Evolutionary conservation across 176 grass and related monocot species (phyloP).

Genomic region (Triticum urartu): DNA sequence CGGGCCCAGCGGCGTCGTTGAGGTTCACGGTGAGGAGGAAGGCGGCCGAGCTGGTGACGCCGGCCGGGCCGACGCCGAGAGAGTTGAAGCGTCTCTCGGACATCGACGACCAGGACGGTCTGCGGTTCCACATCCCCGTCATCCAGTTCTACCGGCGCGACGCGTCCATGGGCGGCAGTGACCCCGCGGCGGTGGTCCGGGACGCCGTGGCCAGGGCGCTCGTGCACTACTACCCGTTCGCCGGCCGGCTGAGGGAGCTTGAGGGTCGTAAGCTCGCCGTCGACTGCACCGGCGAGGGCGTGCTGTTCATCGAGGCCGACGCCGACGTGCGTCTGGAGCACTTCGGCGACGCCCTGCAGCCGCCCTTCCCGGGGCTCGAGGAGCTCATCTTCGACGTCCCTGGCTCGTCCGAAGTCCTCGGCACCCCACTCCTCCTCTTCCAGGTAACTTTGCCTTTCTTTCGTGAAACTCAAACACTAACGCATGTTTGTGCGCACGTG

Average conservation of each 20-base stretch:
- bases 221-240: constrained; percentile 82
- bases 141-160: constrained; percentile 75
- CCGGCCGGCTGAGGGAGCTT: constrained; percentile 64
- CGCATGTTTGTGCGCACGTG: background rate
- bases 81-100: constrained; percentile 82
- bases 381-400: constrained; percentile 75
- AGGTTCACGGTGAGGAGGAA: constrained; percentile 52
- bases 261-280: constrained; percentile 66
- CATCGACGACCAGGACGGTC: constrained; percentile 87
- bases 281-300: constrained; percentile 82
- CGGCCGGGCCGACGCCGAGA: constrained; percentile 45
- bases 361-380: constrained; percentile 66
- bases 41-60: constrained; percentile 55
- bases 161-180: constrained; percentile 24
- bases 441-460: constrained; percentile 38
- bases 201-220: constrained; percentile 67
- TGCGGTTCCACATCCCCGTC: constrained; percentile 79
- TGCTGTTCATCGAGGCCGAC: constrained; percentile 77
- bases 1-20: constrained; percentile 4
- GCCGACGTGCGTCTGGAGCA: constrained; percentile 64
- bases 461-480: background rate
- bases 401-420: constrained; percentile 52
- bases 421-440: constrained; percentile 62
- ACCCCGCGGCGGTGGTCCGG: constrained; percentile 62
- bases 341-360: constrained; percentile 66